These are phyloP conservation scores for Penicillium samsonianum DNA, from an alignment of 495 filamentous ascomycete genomes.

Conservation along the genomic window DNA sequence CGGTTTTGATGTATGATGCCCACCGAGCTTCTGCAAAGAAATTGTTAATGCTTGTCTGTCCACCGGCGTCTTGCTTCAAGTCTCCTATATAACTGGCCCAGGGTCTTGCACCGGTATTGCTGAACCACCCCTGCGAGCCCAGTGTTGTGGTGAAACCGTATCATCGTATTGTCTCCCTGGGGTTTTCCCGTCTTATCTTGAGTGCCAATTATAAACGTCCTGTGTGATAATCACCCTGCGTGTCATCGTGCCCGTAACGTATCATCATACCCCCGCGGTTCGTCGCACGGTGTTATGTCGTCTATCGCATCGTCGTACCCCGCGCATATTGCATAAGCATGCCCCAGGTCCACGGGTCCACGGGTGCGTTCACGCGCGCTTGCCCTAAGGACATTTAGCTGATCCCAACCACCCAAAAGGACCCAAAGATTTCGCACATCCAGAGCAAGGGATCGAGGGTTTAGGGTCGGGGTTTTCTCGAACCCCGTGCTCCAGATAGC, in stretches of 20 bases:
- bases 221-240: not conserved
- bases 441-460: not conserved
- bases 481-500: not conserved
- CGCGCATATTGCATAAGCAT: not conserved
- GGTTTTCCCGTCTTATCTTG: not conserved
- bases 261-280: not conserved
- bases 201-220: not conserved
- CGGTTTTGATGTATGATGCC: no score
- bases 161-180: not conserved
- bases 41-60: no score
- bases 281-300: not conserved
- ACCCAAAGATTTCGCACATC: not conserved
- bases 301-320: not conserved
- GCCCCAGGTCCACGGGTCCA: no score
- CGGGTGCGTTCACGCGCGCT: not conserved
- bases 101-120: no score
- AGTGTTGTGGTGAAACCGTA: not conserved
- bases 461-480: not conserved
- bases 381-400: no score
- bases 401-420: not conserved
- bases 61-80: no score
- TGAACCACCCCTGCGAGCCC: no score
- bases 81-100: no score
- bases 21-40: no score
- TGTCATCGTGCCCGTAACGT: not conserved